A percentile compares a stretch with the other conserved stretches of the same genome.
phyloP scores from a whole-genome alignment of 306 rosid genomes.

The Dryas octopetala region DNA sequence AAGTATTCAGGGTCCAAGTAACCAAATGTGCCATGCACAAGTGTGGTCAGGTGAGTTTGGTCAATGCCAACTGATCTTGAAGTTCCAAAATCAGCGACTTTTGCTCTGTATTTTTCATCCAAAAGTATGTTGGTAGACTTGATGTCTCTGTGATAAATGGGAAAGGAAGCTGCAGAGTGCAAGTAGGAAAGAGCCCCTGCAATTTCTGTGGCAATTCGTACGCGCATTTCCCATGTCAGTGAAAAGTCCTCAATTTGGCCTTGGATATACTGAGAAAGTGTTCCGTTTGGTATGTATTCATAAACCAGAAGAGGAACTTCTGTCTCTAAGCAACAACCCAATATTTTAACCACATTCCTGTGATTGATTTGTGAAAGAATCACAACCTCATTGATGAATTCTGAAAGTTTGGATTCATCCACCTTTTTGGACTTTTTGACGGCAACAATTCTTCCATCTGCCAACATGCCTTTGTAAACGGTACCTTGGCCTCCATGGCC shows the following conservation, averaged over 20 bases:
- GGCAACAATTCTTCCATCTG: slow-evolving; percentile 23
- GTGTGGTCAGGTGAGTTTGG: slow-evolving; percentile 33
- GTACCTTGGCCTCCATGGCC: slow-evolving; percentile 33
- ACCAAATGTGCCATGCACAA: slow-evolving; percentile 26
- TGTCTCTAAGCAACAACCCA: slow-evolving; percentile 26
- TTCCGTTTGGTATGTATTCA: slow-evolving; percentile 26
- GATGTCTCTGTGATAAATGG: slow-evolving; percentile 24
- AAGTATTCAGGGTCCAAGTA: slow-evolving; percentile 31
- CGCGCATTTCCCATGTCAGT: slow-evolving; percentile 25
- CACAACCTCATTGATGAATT: slow-evolving; percentile 12
- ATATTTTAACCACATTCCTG: slow-evolving; percentile 12
- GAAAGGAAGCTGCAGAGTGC: slow-evolving; percentile 16
- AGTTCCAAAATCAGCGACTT: slow-evolving; percentile 32
- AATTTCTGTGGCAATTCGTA: slow-evolving; percentile 18
- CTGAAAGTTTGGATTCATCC: not conserved
- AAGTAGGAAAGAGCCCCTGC: slow-evolving; percentile 29
- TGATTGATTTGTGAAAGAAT: slow-evolving; percentile 28
- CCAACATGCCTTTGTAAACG: slow-evolving; percentile 16
- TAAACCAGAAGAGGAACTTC: slow-evolving; percentile 31
- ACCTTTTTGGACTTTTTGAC: slow-evolving; percentile 11
- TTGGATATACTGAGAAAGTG: slow-evolving; percentile 17
- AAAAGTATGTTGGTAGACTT: slow-evolving; percentile 28
- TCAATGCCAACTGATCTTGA: slow-evolving; percentile 26
- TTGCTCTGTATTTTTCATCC: slow-evolving; percentile 28
- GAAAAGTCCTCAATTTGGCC: slow-evolving; percentile 12